Conservation (phyloP, 2,329 filamentous ascomycete species). For the Colletotrichum endophyticum region DNA sequence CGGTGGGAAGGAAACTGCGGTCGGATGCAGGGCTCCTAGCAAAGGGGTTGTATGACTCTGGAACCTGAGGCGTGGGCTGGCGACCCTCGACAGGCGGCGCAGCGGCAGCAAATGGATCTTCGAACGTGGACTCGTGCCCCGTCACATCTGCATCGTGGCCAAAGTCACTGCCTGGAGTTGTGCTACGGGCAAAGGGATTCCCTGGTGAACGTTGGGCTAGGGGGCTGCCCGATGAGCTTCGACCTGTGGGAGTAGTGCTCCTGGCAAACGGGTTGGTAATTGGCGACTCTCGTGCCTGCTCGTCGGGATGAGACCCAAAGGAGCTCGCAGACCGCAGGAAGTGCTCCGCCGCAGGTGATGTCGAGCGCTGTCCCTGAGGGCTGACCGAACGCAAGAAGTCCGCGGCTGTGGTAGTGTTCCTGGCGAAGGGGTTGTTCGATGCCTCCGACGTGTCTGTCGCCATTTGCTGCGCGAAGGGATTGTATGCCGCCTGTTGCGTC, state of each 20-base stretch:
- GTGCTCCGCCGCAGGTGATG: neutral
- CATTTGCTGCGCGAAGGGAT: neutral
- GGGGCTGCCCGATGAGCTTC: neutral
- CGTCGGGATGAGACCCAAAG: neutral
- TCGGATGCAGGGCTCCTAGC: neutral
- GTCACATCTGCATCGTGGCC: neutral
- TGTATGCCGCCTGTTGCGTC: neutral
- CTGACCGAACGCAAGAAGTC: conserved; percentile 8
- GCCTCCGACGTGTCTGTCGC: neutral
- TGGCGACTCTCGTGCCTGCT: neutral
- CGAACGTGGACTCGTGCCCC: neutral
- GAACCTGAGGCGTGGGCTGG: conserved; percentile 3
- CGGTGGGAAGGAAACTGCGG: neutral
- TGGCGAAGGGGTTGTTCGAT: neutral
- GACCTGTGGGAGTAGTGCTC: neutral
- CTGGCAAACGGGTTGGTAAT: conserved; percentile 5
- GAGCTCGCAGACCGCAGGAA: neutral
- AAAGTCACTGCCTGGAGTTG: neutral
- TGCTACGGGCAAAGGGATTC: neutral
- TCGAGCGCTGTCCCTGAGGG: neutral
- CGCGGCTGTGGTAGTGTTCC: neutral
- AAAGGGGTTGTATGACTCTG: conserved; percentile 7
- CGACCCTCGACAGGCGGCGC: neutral
- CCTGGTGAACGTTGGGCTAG: neutral
- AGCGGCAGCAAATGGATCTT: neutral